Evolutionary conservation across 805 yeast genomes (phyloP).

Genomic region (Torulaspora indica): DNA sequence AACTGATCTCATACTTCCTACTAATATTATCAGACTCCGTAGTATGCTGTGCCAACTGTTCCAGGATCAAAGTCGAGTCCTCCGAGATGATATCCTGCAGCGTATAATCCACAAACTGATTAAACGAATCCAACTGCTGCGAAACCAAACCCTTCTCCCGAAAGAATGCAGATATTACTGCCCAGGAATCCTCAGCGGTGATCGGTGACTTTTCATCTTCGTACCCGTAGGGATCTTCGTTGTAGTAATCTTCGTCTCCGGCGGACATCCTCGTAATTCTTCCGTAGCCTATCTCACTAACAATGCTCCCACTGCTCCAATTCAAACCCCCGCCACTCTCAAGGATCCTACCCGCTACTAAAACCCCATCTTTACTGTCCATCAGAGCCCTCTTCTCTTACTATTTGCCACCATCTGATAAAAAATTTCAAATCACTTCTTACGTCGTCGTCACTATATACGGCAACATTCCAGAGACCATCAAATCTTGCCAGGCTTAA

Average conservation of each 20-base stretch:
- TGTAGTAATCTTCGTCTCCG: conserved; percentile 33
- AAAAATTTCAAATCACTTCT: conserved; percentile 12
- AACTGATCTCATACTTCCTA: conserved; percentile 92
- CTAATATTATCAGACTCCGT: conserved; percentile 85
- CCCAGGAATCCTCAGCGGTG: conserved; percentile 99
- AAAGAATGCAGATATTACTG: conserved; percentile 93
- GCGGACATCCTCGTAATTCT: conserved; percentile 8
- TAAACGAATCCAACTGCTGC: conserved; percentile 96
- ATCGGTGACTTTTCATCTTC: conserved; percentile 67
- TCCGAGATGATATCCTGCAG: conserved; percentile 96
- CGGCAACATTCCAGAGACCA: background rate
- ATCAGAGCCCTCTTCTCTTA: conserved; percentile 8
- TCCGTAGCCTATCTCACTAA: background rate
- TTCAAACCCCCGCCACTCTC: conserved; percentile 11
- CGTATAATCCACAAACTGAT: conserved; percentile 94
- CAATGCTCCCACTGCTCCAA: conserved; percentile 1
- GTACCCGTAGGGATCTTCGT: conserved; percentile 64
- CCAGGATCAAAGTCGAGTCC: conserved; percentile 87
- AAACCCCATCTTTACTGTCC: conserved; percentile 1
- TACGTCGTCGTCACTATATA: conserved; percentile 5
- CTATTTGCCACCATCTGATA: conserved; percentile 14
- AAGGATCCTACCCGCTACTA: conserved; percentile 7
- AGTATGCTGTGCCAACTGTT: conserved; percentile 97
- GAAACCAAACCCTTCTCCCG: conserved; percentile 95
- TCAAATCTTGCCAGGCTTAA: background rate